A percentile compares a stretch with the other conserved stretches of the same genome.
These are phyloP conservation scores for Calonectria hawksworthii DNA, from an alignment of 2,329 filamentous ascomycete species.

Conservation along the genomic window DNA sequence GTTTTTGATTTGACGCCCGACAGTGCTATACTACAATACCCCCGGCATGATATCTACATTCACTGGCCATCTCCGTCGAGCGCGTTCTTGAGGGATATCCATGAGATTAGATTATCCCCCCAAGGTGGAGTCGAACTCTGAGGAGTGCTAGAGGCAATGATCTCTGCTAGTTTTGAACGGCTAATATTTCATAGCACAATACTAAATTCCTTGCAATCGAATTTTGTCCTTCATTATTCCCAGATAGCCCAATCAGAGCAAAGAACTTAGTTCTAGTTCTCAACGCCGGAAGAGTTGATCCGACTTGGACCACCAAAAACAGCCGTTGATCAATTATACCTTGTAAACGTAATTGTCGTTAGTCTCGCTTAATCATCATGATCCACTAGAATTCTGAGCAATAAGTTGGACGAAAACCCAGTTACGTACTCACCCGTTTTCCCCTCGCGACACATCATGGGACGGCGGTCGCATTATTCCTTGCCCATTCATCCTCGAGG, in stretches of 20 bases:
- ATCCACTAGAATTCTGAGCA: neutral
- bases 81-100: too few relatives aligned
- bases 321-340: neutral
- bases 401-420: neutral
- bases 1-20: neutral
- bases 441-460: neutral
- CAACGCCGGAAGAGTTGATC: neutral
- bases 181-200: neutral
- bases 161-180: neutral
- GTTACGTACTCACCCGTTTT: neutral
- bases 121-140: neutral
- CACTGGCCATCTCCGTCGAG: neutral
- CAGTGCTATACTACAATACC: too few relatives aligned
- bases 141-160: neutral
- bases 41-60: too few relatives aligned
- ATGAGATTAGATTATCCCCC: neutral
- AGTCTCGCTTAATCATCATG: neutral
- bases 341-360: neutral
- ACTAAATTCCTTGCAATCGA: neutral
- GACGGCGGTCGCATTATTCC: neutral
- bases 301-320: neutral
- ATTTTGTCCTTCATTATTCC: neutral
- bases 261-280: neutral
- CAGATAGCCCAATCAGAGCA: neutral
- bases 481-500: neutral